Percentiles rank a stretch among this genome's conserved stretches.
phyloP scores from a whole-genome alignment of 164 flowering plant species.

The Liquidambar formosana region DNA sequence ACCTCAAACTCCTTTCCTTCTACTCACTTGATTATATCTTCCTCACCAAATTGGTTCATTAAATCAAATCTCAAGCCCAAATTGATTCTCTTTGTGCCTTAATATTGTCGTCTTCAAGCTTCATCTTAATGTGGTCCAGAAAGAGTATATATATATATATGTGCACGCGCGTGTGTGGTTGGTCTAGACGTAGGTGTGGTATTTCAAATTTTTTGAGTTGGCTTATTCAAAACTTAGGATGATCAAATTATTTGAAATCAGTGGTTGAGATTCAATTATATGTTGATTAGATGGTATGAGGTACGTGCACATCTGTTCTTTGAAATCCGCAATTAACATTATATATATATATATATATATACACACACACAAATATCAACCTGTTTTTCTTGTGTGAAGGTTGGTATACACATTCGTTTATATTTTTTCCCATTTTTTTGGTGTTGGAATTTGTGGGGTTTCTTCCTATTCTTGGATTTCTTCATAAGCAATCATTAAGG shows the following conservation, averaged over 20 bases:
- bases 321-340: no score
- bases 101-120: slow-evolving; percentile 8
- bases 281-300: no score
- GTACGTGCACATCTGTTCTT: no score
- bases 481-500: slow-evolving; percentile 29
- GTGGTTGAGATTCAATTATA: no score
- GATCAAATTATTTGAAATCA: no score
- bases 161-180: no score
- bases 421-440: not conserved
- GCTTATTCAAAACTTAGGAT: not conserved
- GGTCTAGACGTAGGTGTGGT: no score
- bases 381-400: no score
- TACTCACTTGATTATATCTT: not conserved
- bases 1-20: not conserved
- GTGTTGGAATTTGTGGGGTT: not conserved
- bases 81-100: not conserved
- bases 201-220: no score
- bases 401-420: no score
- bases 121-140: slow-evolving; percentile 12
- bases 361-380: no score
- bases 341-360: no score
- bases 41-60: not conserved
- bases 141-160: not conserved
- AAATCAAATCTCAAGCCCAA: not conserved
- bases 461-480: slow-evolving; percentile 13